Conservation (phyloP, 345 rosid genomes). For the Hibiscus mutabilis region DNA sequence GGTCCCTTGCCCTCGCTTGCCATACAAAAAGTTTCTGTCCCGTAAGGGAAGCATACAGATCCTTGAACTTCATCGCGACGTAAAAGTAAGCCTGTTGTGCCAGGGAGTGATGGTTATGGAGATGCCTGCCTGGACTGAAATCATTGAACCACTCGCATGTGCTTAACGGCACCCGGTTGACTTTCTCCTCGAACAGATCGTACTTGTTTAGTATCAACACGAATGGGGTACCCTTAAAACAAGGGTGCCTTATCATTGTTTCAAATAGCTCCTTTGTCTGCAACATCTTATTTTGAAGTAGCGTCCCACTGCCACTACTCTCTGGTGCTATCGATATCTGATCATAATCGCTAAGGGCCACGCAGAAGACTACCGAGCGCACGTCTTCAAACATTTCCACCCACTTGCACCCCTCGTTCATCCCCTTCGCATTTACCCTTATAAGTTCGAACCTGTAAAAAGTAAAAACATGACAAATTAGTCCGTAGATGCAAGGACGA, state of each 20-base stretch:
- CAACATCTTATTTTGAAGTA: constrained; percentile 72
- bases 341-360: constrained; percentile 82
- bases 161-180: constrained; percentile 53
- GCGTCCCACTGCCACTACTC: constrained; percentile 39
- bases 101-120: constrained; percentile 55
- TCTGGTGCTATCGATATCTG: constrained; percentile 50
- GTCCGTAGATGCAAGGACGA: background rate
- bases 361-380: constrained; percentile 72
- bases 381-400: constrained; percentile 99
- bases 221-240: constrained; percentile 79
- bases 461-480: background rate
- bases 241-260: constrained; percentile 68
- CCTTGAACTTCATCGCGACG: constrained; percentile 89
- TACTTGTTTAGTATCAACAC: constrained; percentile 88
- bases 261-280: constrained; percentile 88
- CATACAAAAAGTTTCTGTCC: constrained; percentile 87
- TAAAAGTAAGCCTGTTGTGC: constrained; percentile 96
- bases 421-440: constrained; percentile 82
- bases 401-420: constrained; percentile 99
- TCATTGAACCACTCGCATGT: constrained; percentile 84
- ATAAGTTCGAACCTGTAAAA: constrained; percentile 76
- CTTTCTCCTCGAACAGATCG: constrained; percentile 85
- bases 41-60: constrained; percentile 64
- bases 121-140: constrained; percentile 66
- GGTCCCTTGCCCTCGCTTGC: constrained; percentile 84